Percentiles rank a stretch among this genome's conserved stretches.
These are phyloP conservation scores for Sugiyamaella paludigena DNA, from an alignment of 1,139 yeast species.

Conservation along the genomic window DNA sequence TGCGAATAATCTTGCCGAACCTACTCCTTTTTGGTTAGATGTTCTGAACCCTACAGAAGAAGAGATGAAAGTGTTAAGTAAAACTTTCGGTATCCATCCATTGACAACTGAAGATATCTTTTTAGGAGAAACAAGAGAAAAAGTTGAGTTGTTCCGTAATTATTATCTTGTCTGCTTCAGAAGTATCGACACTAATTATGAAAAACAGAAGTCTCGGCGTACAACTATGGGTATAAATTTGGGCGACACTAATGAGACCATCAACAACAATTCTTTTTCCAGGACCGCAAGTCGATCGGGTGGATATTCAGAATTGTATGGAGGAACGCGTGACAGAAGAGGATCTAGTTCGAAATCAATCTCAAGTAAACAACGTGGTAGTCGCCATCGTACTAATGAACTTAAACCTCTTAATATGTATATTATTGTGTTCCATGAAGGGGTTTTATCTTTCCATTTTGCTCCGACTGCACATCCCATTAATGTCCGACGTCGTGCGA, in stretches of 20 bases:
- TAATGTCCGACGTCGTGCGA: slow-evolving; percentile 88
- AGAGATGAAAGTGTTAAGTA: slow-evolving; percentile 89
- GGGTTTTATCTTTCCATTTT: slow-evolving; percentile 90
- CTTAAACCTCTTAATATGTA: slow-evolving; percentile 90
- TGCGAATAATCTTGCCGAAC: slow-evolving; percentile 20
- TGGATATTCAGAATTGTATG: slow-evolving; percentile 10
- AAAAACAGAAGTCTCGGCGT: slow-evolving; percentile 4
- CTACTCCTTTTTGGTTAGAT: slow-evolving; percentile 83
- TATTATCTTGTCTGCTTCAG: slow-evolving; percentile 93
- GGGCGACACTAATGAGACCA: slow-evolving; percentile 1
- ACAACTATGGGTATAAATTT: background rate
- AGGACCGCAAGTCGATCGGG: slow-evolving; percentile 5
- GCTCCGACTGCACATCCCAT: slow-evolving; percentile 95
- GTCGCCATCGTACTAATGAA: slow-evolving; percentile 41
- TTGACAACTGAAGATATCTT: slow-evolving; percentile 94
- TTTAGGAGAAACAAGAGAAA: slow-evolving; percentile 90
- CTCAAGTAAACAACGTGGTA: slow-evolving; percentile 11
- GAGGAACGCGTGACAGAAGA: slow-evolving; percentile 8
- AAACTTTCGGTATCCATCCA: slow-evolving; percentile 93
- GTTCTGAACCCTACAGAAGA: slow-evolving; percentile 91
- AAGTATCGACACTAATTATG: slow-evolving; percentile 66
- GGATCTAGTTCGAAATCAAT: slow-evolving; percentile 11
- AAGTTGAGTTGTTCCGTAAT: slow-evolving; percentile 85
- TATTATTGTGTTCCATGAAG: slow-evolving; percentile 85
- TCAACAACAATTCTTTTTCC: slow-evolving; percentile 2